Conservation (phyloP, 2,329 filamentous ascomycete genomes). For the Scorias spongiosa region DNA sequence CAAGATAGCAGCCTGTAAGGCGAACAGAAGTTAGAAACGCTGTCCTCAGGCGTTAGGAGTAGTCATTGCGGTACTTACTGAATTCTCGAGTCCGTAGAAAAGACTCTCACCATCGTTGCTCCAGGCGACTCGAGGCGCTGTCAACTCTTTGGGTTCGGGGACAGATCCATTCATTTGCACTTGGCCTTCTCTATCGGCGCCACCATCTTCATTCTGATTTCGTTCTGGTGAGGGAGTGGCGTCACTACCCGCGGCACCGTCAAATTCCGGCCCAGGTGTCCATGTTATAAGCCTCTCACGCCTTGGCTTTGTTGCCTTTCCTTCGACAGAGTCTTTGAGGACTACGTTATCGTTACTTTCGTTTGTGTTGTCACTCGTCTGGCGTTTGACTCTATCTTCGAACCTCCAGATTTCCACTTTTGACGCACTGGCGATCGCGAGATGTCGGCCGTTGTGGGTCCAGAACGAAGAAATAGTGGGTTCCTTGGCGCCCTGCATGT, state of each 20-base stretch:
- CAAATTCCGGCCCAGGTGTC: not conserved
- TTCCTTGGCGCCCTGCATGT: conserved; percentile 5
- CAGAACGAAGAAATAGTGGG: not conserved
- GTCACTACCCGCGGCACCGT: not conserved
- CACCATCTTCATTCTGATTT: not conserved
- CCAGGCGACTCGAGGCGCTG: not conserved
- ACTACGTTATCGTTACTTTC: not conserved
- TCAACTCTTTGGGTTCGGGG: not conserved
- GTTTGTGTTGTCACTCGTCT: not conserved
- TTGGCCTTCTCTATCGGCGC: not conserved
- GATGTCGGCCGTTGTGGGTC: conserved; percentile 8
- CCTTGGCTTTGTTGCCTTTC: not conserved
- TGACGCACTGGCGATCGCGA: conserved; percentile 1
- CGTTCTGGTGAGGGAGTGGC: not conserved
- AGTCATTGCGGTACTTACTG: conserved; percentile 22
- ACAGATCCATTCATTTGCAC: too few relatives aligned
- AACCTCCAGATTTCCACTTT: not conserved
- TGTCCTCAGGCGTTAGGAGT: not conserved
- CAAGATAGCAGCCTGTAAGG: conserved; percentile 9
- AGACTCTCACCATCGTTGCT: not conserved
- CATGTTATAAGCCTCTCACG: not conserved
- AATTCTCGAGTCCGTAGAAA: conserved; percentile 16
- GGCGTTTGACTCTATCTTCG: not conserved
- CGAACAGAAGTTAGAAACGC: not conserved
- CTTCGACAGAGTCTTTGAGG: too few relatives aligned